Conservation (phyloP, 768 basidiomycete genomes). For the Podaxis rugospora region DNA sequence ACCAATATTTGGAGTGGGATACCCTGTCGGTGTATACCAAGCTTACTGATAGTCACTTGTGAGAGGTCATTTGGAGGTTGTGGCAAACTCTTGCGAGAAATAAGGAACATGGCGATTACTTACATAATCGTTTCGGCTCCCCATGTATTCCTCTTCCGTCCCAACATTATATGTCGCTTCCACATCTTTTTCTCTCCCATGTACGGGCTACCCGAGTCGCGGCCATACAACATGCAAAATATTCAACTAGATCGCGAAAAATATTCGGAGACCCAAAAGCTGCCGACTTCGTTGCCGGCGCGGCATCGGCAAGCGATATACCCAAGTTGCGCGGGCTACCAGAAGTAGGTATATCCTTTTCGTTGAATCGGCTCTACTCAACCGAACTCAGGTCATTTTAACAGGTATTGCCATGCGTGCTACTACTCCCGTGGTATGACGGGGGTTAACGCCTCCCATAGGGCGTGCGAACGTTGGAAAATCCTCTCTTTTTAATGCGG, state of each 20-base stretch:
- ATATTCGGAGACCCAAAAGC: conserved; percentile 26
- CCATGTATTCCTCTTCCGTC: neutral
- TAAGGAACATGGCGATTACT: neutral
- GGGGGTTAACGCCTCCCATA: conserved; percentile 17
- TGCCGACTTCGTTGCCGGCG: conserved; percentile 37
- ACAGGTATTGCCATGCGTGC: conserved; percentile 27
- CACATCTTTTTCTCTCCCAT: neutral
- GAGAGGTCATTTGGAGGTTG: too few relatives aligned
- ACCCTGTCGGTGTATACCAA: neutral
- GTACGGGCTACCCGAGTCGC: neutral
- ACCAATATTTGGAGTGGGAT: neutral
- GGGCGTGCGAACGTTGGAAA: conserved; percentile 81
- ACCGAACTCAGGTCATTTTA: conserved; percentile 34
- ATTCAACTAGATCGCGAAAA: conserved; percentile 15
- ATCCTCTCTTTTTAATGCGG: conserved; percentile 67
- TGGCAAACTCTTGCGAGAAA: too few relatives aligned
- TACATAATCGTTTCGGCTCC: neutral
- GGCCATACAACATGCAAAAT: neutral
- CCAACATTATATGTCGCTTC: neutral
- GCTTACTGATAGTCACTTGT: neutral
- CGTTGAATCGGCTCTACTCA: neutral
- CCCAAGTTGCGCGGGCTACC: conserved; percentile 38
- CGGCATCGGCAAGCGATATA: conserved; percentile 30
- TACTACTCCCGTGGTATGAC: neutral
- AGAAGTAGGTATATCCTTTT: conserved; percentile 27